Percentiles rank a stretch among this genome's conserved stretches.
phyloP scores from a whole-genome alignment of 1,139 yeast genomes.

The Eremothecium cymbalariae region DNA sequence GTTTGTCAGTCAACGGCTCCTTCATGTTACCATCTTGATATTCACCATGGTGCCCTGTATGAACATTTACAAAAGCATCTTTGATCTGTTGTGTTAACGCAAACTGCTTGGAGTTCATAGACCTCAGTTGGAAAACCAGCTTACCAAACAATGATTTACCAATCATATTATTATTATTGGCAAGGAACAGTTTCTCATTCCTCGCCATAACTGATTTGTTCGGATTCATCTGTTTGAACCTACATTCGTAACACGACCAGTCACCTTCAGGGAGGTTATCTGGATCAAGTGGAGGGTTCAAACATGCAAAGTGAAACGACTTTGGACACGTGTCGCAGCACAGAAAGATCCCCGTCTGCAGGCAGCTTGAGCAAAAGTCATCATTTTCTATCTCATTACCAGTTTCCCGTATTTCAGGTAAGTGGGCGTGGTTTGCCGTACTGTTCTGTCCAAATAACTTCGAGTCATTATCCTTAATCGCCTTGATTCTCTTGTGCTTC shows the following conservation, averaged over 20 bases:
- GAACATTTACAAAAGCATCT: slow-evolving; percentile 68
- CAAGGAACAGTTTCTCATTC: slow-evolving; percentile 14
- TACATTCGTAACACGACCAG: slow-evolving; percentile 83
- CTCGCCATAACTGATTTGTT: slow-evolving; percentile 15
- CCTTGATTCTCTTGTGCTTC: slow-evolving; percentile 16
- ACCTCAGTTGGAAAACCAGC: slow-evolving; percentile 49
- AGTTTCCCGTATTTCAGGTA: slow-evolving; percentile 15
- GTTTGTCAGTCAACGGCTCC: slow-evolving; percentile 34
- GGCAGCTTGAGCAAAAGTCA: slow-evolving; percentile 84
- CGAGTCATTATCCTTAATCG: slow-evolving; percentile 20
- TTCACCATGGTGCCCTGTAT: slow-evolving; percentile 61
- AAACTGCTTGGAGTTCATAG: slow-evolving; percentile 65
- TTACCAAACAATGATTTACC: slow-evolving; percentile 50
- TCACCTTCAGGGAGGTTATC: slow-evolving; percentile 72
- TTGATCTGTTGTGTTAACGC: slow-evolving; percentile 60
- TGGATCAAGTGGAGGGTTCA: slow-evolving; percentile 82
- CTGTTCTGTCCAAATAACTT: slow-evolving; percentile 26
- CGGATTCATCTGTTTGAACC: slow-evolving; percentile 31
- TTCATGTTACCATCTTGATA: slow-evolving; percentile 53
- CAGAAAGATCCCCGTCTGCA: slow-evolving; percentile 77
- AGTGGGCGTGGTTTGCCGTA: slow-evolving; percentile 13
- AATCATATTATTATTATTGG: slow-evolving; percentile 15
- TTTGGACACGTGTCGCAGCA: slow-evolving; percentile 93
- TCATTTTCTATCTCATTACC: slow-evolving; percentile 46
- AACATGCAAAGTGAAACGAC: slow-evolving; percentile 85